phyloP scores from a whole-genome alignment of 2,329 filamentous ascomycete species.

The Fusarium sp. region DNA sequence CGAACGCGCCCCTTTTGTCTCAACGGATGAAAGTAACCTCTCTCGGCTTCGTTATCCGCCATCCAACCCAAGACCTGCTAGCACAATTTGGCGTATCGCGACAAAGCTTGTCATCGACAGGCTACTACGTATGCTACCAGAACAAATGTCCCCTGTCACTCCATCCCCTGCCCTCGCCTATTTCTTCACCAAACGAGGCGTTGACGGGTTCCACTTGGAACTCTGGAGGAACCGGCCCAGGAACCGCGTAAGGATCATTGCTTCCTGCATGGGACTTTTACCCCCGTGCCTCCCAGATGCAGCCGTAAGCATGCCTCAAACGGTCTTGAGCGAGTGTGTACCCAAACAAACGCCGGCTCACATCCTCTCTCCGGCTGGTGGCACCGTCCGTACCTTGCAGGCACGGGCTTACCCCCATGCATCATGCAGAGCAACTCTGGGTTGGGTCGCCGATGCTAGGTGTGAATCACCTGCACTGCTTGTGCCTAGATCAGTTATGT shows the following conservation, averaged over 20 bases:
- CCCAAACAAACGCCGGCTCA: slow-evolving; percentile 30
- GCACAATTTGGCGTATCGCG: background rate
- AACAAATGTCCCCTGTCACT: slow-evolving; percentile 23
- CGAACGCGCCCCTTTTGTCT: background rate
- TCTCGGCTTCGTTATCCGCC: background rate
- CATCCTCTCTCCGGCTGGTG: slow-evolving; percentile 22
- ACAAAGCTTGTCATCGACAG: slow-evolving; percentile 3
- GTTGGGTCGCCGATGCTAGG: slow-evolving; percentile 19
- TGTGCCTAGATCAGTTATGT: slow-evolving; percentile 15
- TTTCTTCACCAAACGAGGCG: slow-evolving; percentile 20
- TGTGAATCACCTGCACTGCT: slow-evolving; percentile 21
- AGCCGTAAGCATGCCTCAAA: slow-evolving; percentile 26
- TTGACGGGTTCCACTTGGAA: slow-evolving; percentile 18
- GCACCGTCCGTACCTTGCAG: slow-evolving; percentile 41
- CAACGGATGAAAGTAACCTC: background rate
- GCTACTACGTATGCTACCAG: slow-evolving; percentile 13
- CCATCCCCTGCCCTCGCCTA: slow-evolving; percentile 22
- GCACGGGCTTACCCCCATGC: slow-evolving; percentile 29
- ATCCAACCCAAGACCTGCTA: slow-evolving; percentile 2
- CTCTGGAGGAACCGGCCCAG: slow-evolving; percentile 13
- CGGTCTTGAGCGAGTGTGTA: slow-evolving; percentile 18
- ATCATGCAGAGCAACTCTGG: slow-evolving; percentile 22
- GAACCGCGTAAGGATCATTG: slow-evolving; percentile 33
- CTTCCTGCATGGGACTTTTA: slow-evolving; percentile 19
- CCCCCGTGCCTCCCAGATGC: slow-evolving; percentile 11